Evolutionary conservation across 2,329 filamentous ascomycete genomes (phyloP).

Genomic region (Sarocladium kiliense): DNA sequence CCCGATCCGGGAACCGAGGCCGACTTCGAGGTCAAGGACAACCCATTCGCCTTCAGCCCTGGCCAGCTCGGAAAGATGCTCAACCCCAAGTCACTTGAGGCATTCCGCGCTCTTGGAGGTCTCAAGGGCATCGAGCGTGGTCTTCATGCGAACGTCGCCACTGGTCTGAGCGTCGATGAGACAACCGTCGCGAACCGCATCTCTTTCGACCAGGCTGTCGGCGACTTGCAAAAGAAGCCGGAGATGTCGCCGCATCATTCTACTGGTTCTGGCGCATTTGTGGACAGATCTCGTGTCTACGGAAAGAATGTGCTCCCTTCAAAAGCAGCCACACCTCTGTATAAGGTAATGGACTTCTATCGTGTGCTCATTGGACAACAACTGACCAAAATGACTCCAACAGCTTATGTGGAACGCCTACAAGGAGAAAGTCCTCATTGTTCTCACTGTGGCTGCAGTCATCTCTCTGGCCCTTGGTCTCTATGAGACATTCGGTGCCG

Average conservation of each 20-base stretch:
- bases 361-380: neutral
- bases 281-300: constrained; percentile 44
- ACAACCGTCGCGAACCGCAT: constrained; percentile 52
- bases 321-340: constrained; percentile 59
- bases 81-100: constrained; percentile 68
- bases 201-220: constrained; percentile 60
- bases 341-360: constrained; percentile 21
- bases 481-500: constrained; percentile 61
- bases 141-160: constrained; percentile 55
- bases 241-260: constrained; percentile 5
- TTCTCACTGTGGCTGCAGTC: constrained; percentile 65
- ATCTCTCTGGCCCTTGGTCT: constrained; percentile 71
- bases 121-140: constrained; percentile 65
- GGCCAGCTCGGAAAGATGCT: constrained; percentile 70
- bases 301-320: constrained; percentile 61
- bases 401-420: constrained; percentile 68
- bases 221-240: neutral
- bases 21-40: constrained; percentile 64
- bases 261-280: neutral
- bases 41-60: constrained; percentile 66
- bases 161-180: constrained; percentile 67
- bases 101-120: constrained; percentile 67
- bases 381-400: too few species aligned
- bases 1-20: constrained; percentile 67
- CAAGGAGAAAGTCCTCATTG: constrained; percentile 74